Base-by-base conservation (phyloP, 768 basidiomycete species). In the Tremella yokohamensis region DNA sequence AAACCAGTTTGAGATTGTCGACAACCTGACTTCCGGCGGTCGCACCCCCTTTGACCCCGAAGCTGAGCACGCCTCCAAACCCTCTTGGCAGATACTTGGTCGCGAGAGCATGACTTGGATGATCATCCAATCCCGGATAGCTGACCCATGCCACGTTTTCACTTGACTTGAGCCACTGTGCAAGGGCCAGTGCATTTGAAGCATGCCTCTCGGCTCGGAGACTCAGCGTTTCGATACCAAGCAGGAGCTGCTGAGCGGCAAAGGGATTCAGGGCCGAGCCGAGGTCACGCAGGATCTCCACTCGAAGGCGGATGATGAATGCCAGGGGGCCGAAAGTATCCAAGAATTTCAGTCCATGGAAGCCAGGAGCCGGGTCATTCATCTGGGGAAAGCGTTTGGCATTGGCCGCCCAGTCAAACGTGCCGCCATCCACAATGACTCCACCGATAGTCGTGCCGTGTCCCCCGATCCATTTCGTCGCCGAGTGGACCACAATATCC, bases 401-500 rank as follows among this genome's bases (percentile, higher is more conserved):
- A 34, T 34, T 34, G 53, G 84, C 85, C 47, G 49, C 52, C 66
- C 66, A 70, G 79, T 88, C 84, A 67, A 89, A 89, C 55, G 85
- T 87, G 82, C 87, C 87, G 8, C 82, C 81, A 72, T 89, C 87
- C 48, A 90, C 75, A 57, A 90, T n/a, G 26, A 40, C n/a, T 16
- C 52, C 89, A 3, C 81, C 87, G 48, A 90, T 87, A 20, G 86
- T 87, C 0, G 85, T 89, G 26, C 89, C 88, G 57, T 64, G 64
- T 0, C 66, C 56, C 8, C 52, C 85, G 34, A 89, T 88, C 89
- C 88, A 90, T 68, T 90, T 89, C 0, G 88, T 89, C 0, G 86
- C 86, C 50, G 84, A 86, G 72, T 89, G 85, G 16, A 88, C 85
- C 57, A 89, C 79, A 57, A 90, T 87, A 62, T 90, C 87, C 0